Percentiles rank a stretch among this genome's conserved stretches.
Conservation (phyloP, 192 early-diverging fungal species). For the Podila minutissima region DNA sequence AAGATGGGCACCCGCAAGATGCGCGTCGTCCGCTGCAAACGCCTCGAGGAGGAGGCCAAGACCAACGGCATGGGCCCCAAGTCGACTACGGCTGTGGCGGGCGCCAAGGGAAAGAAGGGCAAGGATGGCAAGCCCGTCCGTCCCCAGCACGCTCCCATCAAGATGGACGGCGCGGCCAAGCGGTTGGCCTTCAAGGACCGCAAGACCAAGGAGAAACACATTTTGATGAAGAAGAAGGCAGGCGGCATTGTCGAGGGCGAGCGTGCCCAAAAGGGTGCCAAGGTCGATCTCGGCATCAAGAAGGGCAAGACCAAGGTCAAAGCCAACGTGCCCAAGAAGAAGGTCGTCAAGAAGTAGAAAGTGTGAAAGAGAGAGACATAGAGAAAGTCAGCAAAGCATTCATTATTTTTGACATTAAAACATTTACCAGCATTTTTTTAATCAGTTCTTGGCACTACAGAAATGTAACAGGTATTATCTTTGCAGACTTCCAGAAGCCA, state of each 20-base stretch:
- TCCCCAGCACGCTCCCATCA: conserved; percentile 38
- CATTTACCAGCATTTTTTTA: too few relatives aligned
- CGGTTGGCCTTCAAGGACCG: conserved; percentile 38
- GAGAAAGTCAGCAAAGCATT: too few relatives aligned
- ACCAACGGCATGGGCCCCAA: conserved; percentile 38
- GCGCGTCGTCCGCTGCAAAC: conserved; percentile 66
- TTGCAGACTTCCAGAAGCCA: too few relatives aligned
- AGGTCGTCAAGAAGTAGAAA: conserved; percentile 46
- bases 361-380: too few relatives aligned
- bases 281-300: conserved; percentile 50
- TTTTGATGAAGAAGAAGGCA: conserved; percentile 40
- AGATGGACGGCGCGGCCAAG: conserved; percentile 41
- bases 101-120: conserved; percentile 2
- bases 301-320: conserved; percentile 52
- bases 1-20: conserved; percentile 72
- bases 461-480: too few relatives aligned
- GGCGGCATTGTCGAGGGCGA: conserved; percentile 40
- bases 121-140: conserved; percentile 24
- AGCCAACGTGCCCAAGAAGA: conserved; percentile 50
- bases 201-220: conserved; percentile 40
- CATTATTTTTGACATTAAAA: too few relatives aligned
- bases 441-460: too few relatives aligned
- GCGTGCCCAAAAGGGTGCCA: conserved; percentile 46
- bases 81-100: conserved; percentile 14
- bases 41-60: conserved; percentile 41